Conservation (phyloP, 305 asterid genomes). For the Solanum hybrid region DNA sequence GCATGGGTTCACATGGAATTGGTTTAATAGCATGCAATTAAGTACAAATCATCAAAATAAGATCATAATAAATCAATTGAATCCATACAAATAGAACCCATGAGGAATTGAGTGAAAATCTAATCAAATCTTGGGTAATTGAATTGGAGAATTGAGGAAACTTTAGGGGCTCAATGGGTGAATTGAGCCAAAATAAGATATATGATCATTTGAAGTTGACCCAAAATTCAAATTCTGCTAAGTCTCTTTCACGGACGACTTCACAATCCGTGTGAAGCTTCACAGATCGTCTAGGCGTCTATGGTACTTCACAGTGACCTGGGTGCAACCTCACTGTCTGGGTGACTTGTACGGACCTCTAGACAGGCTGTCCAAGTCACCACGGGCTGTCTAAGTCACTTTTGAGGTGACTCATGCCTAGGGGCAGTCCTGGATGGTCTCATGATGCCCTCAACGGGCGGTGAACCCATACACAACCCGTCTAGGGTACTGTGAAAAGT, state of each 20-base stretch:
- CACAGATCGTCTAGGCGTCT: not conserved
- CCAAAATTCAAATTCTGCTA: not conserved
- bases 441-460: not conserved
- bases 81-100: not conserved
- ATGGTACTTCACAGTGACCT: not conserved
- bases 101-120: not conserved
- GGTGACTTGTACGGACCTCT: not conserved
- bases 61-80: not conserved
- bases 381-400: not conserved
- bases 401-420: not conserved
- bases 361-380: not conserved
- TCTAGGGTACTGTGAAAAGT: too few species aligned
- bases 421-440: not conserved
- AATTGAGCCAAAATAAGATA: too few species aligned
- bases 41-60: not conserved
- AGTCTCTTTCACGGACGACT: not conserved
- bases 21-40: not conserved
- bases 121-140: not conserved
- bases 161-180: not conserved
- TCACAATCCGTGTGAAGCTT: not conserved
- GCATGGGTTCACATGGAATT: not conserved
- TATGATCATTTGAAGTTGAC: not conserved
- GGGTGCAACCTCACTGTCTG: not conserved
- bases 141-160: not conserved
- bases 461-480: too few species aligned